Evolutionary conservation across 2,329 filamentous ascomycete genomes (phyloP), one percentile per base, ranked within the genome.

Genomic region (Drechslerella stenobrocha): DNA sequence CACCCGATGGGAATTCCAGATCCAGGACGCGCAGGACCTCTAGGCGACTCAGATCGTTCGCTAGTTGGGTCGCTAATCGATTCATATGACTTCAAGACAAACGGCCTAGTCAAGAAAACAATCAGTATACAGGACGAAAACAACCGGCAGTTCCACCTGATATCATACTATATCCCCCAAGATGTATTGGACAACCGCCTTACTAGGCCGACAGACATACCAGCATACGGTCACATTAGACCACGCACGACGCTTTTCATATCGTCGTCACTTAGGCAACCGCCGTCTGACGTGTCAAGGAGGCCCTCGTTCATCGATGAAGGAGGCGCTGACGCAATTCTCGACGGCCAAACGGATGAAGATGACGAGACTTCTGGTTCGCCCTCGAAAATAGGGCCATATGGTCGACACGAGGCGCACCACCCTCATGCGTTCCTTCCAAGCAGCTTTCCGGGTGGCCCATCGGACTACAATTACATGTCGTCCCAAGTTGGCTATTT

Each of bases 91-190:
- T 96, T 96, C 81, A 93, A 93, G 74, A 80, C 84, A 11, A 83
- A 84, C 1, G 90, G 91, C 0, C 78, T 96, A 37, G 83, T 96
- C 70, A 96, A 96, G 81, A 96, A 96, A 80, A 96, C 90, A 0
- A 90, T 96, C 76, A 92, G 87, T 72, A 84, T 96, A 35, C 84
- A 82, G 1, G 84, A 87, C 51, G 81, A 86, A 23, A 87, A 87
- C 1, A 82, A 90, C 1, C 85, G 84, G 1, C 63, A 67, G 9
- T 90, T 95, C 73, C 90, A 95, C 73, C 78, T 96, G 52, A 90
- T 96, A 37, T 91, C 87, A 13, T 96, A 96, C 75, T 96, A 96
- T 78, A 89, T 80, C 42, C 81, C 92, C 8, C 84, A 89, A 3
- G 90, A 96, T 74, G 87, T 90, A n/a, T 81, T 84, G 72, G 78